A percentile compares a stretch with the other conserved stretches of the same genome.
These are phyloP conservation scores for Miamiensis avidus DNA, from an alignment of 169 alveolate genomes.

Conservation along the genomic window DNA sequence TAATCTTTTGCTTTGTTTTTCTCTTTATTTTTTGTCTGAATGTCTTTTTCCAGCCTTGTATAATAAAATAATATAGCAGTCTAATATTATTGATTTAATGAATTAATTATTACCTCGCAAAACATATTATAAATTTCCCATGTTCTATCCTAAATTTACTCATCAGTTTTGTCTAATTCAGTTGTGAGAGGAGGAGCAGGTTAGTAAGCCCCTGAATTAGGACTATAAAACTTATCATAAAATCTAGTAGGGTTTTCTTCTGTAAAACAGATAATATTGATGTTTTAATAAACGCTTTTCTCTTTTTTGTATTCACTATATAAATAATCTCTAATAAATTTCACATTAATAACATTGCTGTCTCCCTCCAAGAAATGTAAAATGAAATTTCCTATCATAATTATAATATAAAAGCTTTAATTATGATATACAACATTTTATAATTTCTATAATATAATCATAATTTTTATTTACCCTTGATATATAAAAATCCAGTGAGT, in stretches of 20 bases:
- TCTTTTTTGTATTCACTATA: not conserved
- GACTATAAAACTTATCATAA: not conserved
- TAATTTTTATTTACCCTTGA: not conserved
- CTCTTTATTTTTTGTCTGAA: not conserved
- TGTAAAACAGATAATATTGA: not conserved
- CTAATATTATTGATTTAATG: no score
- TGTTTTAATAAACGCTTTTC: not conserved
- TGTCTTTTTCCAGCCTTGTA: not conserved
- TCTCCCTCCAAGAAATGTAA: not conserved
- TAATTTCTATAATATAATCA: no score
- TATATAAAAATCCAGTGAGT: not conserved
- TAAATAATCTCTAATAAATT: not conserved
- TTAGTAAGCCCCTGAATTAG: not conserved
- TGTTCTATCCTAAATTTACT: not conserved
- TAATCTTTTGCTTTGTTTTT: not conserved
- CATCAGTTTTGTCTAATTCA: not conserved
- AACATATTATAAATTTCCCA: not conserved
- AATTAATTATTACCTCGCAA: not conserved
- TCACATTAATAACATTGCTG: no score
- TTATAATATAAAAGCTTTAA: not conserved
- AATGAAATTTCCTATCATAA: not conserved
- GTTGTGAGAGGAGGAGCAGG: not conserved
- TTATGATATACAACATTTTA: no score
- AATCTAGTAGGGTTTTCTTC: not conserved
- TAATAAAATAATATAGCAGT: no score